Evolutionary conservation across 768 basidiomycete species (phyloP).

Genomic region (Sarcodon aspratus): DNA sequence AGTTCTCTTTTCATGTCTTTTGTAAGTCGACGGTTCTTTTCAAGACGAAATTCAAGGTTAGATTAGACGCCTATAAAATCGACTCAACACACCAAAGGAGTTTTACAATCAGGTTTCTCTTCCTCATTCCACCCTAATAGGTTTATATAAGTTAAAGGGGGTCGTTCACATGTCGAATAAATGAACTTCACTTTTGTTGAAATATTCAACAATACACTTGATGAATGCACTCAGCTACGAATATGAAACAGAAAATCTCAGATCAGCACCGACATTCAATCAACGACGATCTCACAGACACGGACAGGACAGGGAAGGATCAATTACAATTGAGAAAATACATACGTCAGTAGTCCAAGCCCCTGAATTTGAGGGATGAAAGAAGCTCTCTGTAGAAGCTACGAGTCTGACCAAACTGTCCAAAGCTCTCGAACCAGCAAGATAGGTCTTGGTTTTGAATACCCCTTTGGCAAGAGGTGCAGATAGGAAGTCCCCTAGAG

Average conservation of each 20-base stretch:
- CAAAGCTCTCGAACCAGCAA: constrained; percentile 78
- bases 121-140: constrained; percentile 70
- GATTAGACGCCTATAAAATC: background rate
- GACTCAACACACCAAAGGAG: constrained; percentile 38
- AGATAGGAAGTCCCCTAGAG: constrained; percentile 46
- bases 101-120: constrained; percentile 67
- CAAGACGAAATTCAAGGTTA: background rate
- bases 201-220: constrained; percentile 74
- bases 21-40: constrained; percentile 65
- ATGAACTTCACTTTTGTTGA: constrained; percentile 56
- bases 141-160: constrained; percentile 1
- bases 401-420: constrained; percentile 80
- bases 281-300: background rate
- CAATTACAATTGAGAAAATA: constrained; percentile 11
- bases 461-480: constrained; percentile 41
- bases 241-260: background rate
- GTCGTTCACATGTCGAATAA: background rate
- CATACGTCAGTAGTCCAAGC: constrained; percentile 68
- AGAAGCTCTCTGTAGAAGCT: constrained; percentile 82
- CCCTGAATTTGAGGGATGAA: constrained; percentile 84
- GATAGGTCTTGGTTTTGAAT: constrained; percentile 38
- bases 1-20: constrained; percentile 72
- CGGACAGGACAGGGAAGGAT: background rate
- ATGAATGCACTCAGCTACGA: constrained; percentile 71
- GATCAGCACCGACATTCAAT: constrained; percentile 1